phyloP scores from a whole-genome alignment of 305 asterid species.

The Coffea humblotiana region DNA sequence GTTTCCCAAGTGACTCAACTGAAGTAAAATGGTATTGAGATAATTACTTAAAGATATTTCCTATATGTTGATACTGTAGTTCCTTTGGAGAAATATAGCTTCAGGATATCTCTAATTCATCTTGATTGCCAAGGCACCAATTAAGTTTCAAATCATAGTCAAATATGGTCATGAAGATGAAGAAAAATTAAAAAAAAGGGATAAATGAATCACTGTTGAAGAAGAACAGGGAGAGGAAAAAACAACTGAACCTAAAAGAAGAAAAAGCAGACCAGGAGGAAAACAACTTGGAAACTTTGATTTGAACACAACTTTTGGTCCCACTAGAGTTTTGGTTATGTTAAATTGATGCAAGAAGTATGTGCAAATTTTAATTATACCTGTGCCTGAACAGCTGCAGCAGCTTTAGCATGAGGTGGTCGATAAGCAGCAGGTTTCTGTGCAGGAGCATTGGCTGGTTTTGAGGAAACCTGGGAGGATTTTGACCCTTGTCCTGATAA shows the following conservation, averaged over 20 bases:
- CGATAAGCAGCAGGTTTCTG: conserved; percentile 95
- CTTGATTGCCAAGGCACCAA: not conserved
- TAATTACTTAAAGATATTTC: not conserved
- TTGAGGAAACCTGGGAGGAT: conserved; percentile 46
- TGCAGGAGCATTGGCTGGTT: conserved; percentile 52
- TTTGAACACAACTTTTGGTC: not conserved
- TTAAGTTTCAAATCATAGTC: not conserved
- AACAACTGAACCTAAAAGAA: not conserved
- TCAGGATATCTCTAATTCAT: not conserved
- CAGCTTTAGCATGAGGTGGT: conserved; percentile 96
- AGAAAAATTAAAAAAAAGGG: not conserved
- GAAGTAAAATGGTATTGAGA: not conserved
- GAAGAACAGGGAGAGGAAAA: not conserved
- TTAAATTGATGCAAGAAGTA: not conserved
- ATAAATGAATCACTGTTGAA: not conserved
- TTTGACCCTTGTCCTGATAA: conserved; percentile 69
- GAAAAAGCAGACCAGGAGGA: not conserved
- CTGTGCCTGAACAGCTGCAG: conserved; percentile 91
- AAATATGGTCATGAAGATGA: not conserved
- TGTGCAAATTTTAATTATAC: conserved; percentile 33
- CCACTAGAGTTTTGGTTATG: not conserved
- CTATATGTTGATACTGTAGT: not conserved
- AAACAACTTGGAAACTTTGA: not conserved
- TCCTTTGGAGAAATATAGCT: not conserved
- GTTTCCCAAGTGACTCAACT: not conserved